Evolutionary conservation across 306 rosid genomes (phyloP).

Genomic region (Canavalia ensiformis): DNA sequence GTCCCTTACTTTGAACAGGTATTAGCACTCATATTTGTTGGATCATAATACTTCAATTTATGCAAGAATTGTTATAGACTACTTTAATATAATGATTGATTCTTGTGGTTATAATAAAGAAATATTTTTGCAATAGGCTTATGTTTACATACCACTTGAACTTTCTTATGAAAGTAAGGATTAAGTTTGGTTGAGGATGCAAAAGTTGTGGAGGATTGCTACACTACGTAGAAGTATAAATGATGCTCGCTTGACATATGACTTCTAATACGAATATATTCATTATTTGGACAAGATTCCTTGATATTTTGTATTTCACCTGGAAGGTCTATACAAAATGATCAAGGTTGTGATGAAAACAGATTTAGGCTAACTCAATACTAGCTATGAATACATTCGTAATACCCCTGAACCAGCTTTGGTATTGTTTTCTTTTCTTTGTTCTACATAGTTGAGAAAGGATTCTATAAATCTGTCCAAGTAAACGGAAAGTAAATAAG

Average conservation of each 20-base stretch:
- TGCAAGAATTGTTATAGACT: slow-evolving; percentile 1
- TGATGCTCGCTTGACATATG: neutral
- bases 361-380: slow-evolving; percentile 27
- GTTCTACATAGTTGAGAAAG: neutral
- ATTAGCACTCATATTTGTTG: slow-evolving; percentile 27
- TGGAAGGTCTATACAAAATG: neutral
- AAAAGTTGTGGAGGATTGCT: slow-evolving; percentile 4
- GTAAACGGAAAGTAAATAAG: neutral
- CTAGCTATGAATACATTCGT: slow-evolving; percentile 25
- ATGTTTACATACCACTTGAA: neutral
- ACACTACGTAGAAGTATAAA: slow-evolving; percentile 1
- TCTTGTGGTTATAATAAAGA: slow-evolving; percentile 19
- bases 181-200: slow-evolving; percentile 23
- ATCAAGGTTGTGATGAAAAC: neutral
- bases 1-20: slow-evolving; percentile 99
- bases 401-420: slow-evolving; percentile 16
- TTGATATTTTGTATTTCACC: slow-evolving; percentile 19
- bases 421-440: neutral
- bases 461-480: slow-evolving; percentile 23
- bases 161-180: slow-evolving; percentile 12
- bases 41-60: slow-evolving; percentile 7
- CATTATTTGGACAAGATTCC: slow-evolving; percentile 1
- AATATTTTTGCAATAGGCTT: neutral
- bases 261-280: slow-evolving; percentile 16
- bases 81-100: slow-evolving; percentile 10